Base-by-base conservation (phyloP, 2,329 filamentous ascomycete species). In the Grosmannia clavigera region DNA sequence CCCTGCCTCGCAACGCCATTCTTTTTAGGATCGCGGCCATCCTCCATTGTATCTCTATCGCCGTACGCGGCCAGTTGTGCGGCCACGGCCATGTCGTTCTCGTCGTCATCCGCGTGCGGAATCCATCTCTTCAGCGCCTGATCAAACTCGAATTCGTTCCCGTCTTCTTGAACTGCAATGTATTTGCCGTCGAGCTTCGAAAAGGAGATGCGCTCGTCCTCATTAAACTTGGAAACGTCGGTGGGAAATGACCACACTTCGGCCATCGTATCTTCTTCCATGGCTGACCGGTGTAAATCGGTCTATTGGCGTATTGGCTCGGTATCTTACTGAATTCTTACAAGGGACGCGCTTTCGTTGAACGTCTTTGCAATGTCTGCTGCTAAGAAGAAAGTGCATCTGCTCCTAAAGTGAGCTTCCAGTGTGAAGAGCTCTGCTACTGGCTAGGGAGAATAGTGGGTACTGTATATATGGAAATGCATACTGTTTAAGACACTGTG, bases 101-200 rank as follows among this genome's bases (percentile, higher is more conserved):
- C 61, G 25, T 61, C 55, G n/a, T 61, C 50, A 35, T 76, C 75
- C 22, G 71, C 59, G 60, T 72, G 64, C 65, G 84, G 86, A 59
- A 90, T 79, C 92, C 92, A 96, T 73, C 83, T 81, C 74, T 83
- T 85, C 66, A 85, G 74, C 57, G 78, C 79, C 57, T 80, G 74
- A 72, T 95, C 85, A 75, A 87, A 96, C 70, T 92, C 88, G 75
- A 86, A 95, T 71, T 96, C 92, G 63, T 84, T 81, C 58, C 90
- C 90, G 69, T 94, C 85, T 55, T 91, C 88, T 61, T 89, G 87
- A 63, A 95, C 91, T 9, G 94, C 83, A 58, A 94, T 82, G 75
- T 86, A 92, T 70, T 90, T 92, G 68, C 84, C 80, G 72, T 92
- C 87, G 63, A 90, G 78, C 70, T 83, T 88, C n/a, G 89, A 92